Evolutionary conservation across 768 basidiomycete species (phyloP).

Genomic region (Podaxis mareebaensis): DNA sequence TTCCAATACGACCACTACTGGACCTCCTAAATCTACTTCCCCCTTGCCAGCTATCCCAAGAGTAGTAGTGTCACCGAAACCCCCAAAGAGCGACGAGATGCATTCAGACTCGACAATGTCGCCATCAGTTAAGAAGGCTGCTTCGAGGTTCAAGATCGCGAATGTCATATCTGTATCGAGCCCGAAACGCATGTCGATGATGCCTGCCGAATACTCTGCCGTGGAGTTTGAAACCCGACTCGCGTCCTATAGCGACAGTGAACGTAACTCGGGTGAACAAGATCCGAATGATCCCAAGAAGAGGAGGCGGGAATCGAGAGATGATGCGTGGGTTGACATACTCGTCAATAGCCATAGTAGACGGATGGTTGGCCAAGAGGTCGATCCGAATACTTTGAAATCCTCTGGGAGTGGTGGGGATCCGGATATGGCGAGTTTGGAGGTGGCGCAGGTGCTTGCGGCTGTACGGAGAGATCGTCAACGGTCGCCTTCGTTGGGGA

Average conservation of each 20-base stretch:
- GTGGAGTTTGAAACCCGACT: constrained; percentile 84
- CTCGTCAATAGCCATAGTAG: constrained; percentile 61
- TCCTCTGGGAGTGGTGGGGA: constrained; percentile 41
- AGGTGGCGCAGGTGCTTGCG: constrained; percentile 72
- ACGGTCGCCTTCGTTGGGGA: constrained; percentile 25
- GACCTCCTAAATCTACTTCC: neutral
- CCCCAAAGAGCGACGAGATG: constrained; percentile 35
- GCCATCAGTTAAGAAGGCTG: constrained; percentile 35
- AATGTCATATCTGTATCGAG: constrained; percentile 52
- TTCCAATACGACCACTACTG: neutral
- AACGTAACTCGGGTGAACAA: constrained; percentile 32
- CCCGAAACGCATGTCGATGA: constrained; percentile 50
- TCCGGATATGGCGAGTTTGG: constrained; percentile 72
- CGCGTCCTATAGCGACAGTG: constrained; percentile 60
- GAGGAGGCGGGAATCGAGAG: constrained; percentile 49
- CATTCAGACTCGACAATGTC: constrained; percentile 34
- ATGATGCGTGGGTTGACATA: constrained; percentile 90
- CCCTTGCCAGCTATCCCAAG: constrained; percentile 17
- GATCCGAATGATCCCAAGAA: constrained; percentile 42
- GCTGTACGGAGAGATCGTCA: constrained; percentile 38
- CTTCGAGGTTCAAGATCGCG: constrained; percentile 60
- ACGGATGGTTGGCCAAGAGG: constrained; percentile 59
- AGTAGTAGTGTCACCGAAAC: constrained; percentile 21
- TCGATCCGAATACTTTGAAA: constrained; percentile 26
- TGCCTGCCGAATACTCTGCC: constrained; percentile 76